Evolutionary conservation across 345 rosid species (phyloP).

Genomic region (Corchorus olitorius): DNA sequence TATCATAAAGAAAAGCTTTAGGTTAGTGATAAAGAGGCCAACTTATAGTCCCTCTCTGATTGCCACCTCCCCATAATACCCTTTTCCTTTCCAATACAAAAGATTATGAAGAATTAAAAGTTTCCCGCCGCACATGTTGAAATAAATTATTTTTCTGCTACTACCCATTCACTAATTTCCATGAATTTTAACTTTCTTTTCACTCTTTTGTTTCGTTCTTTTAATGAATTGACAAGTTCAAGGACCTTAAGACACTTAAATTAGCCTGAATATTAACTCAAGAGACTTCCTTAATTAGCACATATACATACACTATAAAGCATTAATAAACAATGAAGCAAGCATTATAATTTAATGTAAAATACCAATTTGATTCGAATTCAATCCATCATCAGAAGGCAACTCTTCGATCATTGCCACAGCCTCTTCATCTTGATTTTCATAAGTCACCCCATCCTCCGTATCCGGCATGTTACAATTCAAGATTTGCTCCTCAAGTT

Average conservation of each 20-base stretch:
- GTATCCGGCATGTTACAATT: slow-evolving; percentile 54
- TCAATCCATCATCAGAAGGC: slow-evolving; percentile 35
- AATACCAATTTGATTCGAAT: slow-evolving; percentile 36
- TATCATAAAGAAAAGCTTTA: neutral
- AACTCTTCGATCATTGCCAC: slow-evolving; percentile 62
- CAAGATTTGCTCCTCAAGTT: slow-evolving; percentile 55
- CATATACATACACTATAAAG: neutral
- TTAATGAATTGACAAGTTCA: neutral
- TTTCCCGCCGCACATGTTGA: neutral
- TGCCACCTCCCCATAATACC: neutral
- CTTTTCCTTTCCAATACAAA: neutral
- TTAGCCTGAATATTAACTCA: neutral
- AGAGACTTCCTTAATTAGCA: neutral
- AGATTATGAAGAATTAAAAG: neutral
- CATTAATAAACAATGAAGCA: neutral
- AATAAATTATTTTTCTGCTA: neutral
- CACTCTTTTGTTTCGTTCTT: neutral
- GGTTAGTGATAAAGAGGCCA: neutral
- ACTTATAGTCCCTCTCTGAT: neutral
- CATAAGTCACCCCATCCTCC: slow-evolving; percentile 51
- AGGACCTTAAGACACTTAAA: neutral
- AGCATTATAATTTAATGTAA: neutral
- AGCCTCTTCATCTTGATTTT: slow-evolving; percentile 61
- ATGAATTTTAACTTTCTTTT: neutral
- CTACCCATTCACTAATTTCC: neutral